phyloP scores from a whole-genome alignment of 2,329 filamentous ascomycete genomes.

The Cercospora beticola region DNA sequence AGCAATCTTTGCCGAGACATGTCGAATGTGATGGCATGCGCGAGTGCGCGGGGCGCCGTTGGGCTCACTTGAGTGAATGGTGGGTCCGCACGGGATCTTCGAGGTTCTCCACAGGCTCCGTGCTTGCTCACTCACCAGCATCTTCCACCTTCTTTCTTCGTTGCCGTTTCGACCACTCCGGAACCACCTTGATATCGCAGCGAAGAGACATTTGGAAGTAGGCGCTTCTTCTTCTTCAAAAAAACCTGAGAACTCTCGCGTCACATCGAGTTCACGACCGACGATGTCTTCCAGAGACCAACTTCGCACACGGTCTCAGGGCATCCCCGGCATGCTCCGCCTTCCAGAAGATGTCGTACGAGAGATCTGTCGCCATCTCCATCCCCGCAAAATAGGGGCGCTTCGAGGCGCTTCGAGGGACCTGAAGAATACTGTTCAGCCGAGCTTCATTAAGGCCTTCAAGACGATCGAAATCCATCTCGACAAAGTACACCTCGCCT shows the following conservation, averaged over 20 bases:
- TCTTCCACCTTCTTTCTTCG: neutral
- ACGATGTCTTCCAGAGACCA: neutral
- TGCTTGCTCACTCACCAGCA: neutral
- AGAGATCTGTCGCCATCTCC: neutral
- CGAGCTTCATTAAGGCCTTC: constrained; percentile 5
- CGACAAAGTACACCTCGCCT: neutral
- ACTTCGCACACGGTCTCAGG: neutral
- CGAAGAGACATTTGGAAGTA: neutral
- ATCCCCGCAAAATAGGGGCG: neutral
- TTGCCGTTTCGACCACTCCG: neutral
- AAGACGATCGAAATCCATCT: constrained; percentile 9
- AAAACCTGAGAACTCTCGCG: neutral
- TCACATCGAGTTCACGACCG: neutral
- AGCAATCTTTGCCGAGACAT: no score
- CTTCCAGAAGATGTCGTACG: constrained; percentile 8
- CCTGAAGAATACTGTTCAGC: neutral
- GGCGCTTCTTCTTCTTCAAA: neutral
- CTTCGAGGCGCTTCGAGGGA: neutral
- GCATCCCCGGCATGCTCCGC: neutral
- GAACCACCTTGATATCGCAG: neutral
- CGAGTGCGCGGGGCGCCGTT: no score
- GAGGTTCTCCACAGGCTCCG: neutral
- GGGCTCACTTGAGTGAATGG: neutral
- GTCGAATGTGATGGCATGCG: no score
- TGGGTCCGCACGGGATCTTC: neutral